Conservation (phyloP, 1,284 basidiomycete species). For the Trichosporon asahii region DNA sequence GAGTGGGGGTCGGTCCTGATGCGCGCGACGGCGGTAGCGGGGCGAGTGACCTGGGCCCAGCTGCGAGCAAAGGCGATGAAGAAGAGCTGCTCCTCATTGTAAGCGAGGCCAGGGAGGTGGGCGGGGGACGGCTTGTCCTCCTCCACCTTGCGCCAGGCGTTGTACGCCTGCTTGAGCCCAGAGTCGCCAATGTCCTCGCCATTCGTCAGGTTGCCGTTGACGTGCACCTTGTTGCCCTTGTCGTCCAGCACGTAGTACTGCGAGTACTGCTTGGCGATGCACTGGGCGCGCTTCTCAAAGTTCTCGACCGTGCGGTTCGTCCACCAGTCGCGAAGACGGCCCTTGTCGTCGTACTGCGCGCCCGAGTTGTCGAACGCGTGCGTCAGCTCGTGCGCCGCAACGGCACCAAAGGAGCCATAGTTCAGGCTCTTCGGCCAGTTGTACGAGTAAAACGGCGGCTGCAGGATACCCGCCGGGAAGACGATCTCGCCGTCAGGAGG, state of each 20-base stretch:
- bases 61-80: conserved; percentile 71
- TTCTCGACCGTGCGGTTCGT: conserved; percentile 72
- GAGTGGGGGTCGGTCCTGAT: conserved; percentile 86
- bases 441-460: conserved; percentile 84
- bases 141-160: conserved; percentile 66
- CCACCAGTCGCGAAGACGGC: conserved; percentile 67
- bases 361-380: conserved; percentile 94
- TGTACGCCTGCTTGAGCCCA: conserved; percentile 76
- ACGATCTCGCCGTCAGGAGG: conserved; percentile 65
- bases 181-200: conserved; percentile 88
- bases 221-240: conserved; percentile 73
- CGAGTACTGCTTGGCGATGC: conserved; percentile 85
- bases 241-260: conserved; percentile 78
- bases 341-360: conserved; percentile 56
- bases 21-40: conserved; percentile 61
- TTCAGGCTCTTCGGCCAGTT: conserved; percentile 80
- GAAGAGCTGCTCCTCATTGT: conserved; percentile 78
- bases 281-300: conserved; percentile 79
- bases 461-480: conserved; percentile 93
- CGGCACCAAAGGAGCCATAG: conserved; percentile 85
- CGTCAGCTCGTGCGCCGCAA: conserved; percentile 83
- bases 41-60: conserved; percentile 43
- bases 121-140: conserved; percentile 55
- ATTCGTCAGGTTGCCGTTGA: conserved; percentile 77
- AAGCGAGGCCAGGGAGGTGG: conserved; percentile 78